Conservation (phyloP, 2,329 filamentous ascomycete genomes). For the Calonectria honghensis region DNA sequence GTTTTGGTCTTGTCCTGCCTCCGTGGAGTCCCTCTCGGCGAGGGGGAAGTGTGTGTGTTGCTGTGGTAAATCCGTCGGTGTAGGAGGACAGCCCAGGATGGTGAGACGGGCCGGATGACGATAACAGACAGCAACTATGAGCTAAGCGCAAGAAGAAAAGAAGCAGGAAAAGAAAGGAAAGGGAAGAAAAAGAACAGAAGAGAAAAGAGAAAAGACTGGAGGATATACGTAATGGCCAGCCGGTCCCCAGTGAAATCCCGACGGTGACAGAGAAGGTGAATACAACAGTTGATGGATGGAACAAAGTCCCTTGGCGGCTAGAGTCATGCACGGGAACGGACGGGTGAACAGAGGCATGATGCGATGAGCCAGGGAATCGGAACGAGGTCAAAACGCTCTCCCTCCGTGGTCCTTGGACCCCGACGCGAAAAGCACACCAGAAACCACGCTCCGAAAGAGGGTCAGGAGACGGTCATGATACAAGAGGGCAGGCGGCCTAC, state of each 20-base stretch:
- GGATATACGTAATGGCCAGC: constrained; percentile 29
- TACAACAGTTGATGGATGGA: constrained; percentile 22
- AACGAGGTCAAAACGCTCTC: constrained; percentile 34
- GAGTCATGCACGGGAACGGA: constrained; percentile 26
- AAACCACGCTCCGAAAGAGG: constrained; percentile 32
- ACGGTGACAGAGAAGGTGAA: constrained; percentile 27
- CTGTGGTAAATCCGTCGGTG: constrained; percentile 33
- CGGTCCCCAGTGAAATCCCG: constrained; percentile 7
- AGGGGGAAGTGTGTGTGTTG: constrained; percentile 18
- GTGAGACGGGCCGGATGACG: constrained; percentile 19
- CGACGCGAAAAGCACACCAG: constrained; percentile 36
- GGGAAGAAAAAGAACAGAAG: constrained; percentile 27
- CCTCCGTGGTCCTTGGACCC: constrained; percentile 28
- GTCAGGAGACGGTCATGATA: constrained; percentile 47
- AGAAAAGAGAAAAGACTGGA: constrained; percentile 16
- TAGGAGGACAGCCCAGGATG: constrained; percentile 5
- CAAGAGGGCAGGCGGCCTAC: constrained; percentile 24
- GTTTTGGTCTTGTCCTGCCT: not conserved
- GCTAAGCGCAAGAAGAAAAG: constrained; percentile 26
- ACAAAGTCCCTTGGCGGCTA: constrained; percentile 23
- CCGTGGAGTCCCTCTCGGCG: not conserved
- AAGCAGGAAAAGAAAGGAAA: constrained; percentile 27
- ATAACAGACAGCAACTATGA: constrained; percentile 25
- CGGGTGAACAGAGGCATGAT: constrained; percentile 33
- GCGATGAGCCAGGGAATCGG: constrained; percentile 40